phyloP scores from a whole-genome alignment of 2,329 filamentous ascomycete species.

The Neonectria faginata region DNA sequence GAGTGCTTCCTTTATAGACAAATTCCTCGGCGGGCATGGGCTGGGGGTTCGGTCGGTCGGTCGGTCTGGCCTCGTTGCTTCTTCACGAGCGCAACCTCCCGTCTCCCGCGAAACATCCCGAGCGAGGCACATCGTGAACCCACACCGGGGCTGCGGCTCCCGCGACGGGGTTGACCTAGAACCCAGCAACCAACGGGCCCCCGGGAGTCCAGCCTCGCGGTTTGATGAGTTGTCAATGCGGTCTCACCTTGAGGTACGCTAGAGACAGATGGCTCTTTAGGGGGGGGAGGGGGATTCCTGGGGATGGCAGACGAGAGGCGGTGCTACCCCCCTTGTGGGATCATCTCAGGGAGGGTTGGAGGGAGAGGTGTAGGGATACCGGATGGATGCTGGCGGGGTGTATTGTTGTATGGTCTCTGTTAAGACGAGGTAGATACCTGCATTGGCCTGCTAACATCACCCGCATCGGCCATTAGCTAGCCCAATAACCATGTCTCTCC shows the following conservation, averaged over 20 bases:
- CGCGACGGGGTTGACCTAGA: slow-evolving; percentile 11
- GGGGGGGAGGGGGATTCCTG: slow-evolving; percentile 16
- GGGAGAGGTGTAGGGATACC: too few relatives aligned
- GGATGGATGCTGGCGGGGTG: too few relatives aligned
- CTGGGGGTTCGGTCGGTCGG: neutral
- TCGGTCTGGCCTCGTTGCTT: slow-evolving; percentile 24
- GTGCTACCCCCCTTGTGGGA: neutral
- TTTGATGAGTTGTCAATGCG: slow-evolving; percentile 42
- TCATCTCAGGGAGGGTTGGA: neutral
- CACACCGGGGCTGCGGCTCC: slow-evolving; percentile 23
- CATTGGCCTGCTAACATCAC: neutral
- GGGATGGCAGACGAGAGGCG: slow-evolving; percentile 21
- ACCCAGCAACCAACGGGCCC: slow-evolving; percentile 21
- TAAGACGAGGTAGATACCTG: neutral
- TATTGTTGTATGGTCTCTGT: too few relatives aligned
- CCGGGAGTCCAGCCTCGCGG: slow-evolving; percentile 23
- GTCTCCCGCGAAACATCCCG: slow-evolving; percentile 21
- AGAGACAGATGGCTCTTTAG: slow-evolving; percentile 30
- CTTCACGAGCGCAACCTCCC: slow-evolving; percentile 25
- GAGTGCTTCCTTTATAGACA: slow-evolving; percentile 42
- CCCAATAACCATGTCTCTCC: neutral
- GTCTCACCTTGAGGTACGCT: slow-evolving; percentile 42
- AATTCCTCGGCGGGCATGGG: slow-evolving; percentile 13
- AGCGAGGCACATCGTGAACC: slow-evolving; percentile 20
- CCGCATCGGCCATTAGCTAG: neutral